Percentiles rank a stretch among this genome's conserved stretches.
Conservation (phyloP, 192 early-diverging fungal genomes). For the Chytriomyces confervae region DNA sequence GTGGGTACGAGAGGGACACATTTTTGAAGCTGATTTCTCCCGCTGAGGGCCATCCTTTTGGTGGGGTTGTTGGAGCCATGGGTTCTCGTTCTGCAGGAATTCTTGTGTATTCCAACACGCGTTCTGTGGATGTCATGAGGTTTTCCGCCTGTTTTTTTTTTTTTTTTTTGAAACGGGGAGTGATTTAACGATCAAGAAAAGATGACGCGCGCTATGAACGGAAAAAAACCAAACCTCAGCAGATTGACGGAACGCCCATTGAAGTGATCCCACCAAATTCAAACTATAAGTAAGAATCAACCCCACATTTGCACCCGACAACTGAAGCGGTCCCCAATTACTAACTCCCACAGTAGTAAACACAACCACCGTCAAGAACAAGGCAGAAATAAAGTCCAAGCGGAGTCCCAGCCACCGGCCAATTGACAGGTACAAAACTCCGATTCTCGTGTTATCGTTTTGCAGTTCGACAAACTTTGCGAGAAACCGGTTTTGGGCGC, state of each 20-base stretch:
- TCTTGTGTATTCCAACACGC: slow-evolving; percentile 66
- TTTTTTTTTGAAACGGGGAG: slow-evolving; percentile 1
- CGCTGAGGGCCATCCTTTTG: slow-evolving; percentile 58
- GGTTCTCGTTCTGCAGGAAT: slow-evolving; percentile 41
- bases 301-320: slow-evolving; percentile 53
- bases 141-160: slow-evolving; percentile 48
- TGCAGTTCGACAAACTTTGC: slow-evolving; percentile 55
- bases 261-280: slow-evolving; percentile 57
- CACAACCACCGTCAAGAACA: slow-evolving; percentile 54
- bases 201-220: neutral
- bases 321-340: slow-evolving; percentile 25
- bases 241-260: slow-evolving; percentile 52
- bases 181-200: neutral
- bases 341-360: slow-evolving; percentile 55
- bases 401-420: slow-evolving; percentile 64
- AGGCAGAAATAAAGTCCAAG: slow-evolving; percentile 49
- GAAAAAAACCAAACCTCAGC: slow-evolving; percentile 41
- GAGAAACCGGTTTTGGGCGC: slow-evolving; percentile 63
- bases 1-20: slow-evolving; percentile 64
- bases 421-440: slow-evolving; percentile 48
- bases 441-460: slow-evolving; percentile 66
- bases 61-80: slow-evolving; percentile 1
- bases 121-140: slow-evolving; percentile 65
- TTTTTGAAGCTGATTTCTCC: slow-evolving; percentile 66
- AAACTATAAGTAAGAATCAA: slow-evolving; percentile 58